These are phyloP conservation scores for Agarophyton chilense DNA, from an alignment of 23 red algal genomes.

Conservation along the genomic window DNA sequence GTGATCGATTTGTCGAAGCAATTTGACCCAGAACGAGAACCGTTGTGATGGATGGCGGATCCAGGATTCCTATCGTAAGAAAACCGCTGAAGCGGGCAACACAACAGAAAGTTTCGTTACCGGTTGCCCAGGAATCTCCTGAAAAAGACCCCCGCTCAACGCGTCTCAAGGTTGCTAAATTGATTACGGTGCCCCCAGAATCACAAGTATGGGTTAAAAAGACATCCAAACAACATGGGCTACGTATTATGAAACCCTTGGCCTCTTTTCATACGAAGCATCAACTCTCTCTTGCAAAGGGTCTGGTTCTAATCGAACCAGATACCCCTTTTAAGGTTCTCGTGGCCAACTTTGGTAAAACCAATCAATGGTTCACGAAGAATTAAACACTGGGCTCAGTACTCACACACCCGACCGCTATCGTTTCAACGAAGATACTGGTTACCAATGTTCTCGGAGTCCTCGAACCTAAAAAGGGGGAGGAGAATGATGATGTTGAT, in stretches of 20 bases:
- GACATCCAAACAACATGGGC: background rate
- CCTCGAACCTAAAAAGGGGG: too few species aligned
- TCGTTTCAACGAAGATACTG: background rate
- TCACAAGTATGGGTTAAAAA: background rate
- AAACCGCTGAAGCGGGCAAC: too few species aligned
- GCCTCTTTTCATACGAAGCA: background rate
- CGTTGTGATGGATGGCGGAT: background rate
- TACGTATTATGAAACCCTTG: background rate
- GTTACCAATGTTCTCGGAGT: background rate
- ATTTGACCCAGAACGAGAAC: background rate
- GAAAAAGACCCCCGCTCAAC: too few species aligned
- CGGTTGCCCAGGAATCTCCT: too few species aligned
- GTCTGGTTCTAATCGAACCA: too few species aligned
- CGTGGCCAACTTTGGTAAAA: too few species aligned
- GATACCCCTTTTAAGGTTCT: conserved; percentile 3
- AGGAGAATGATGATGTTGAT: background rate
- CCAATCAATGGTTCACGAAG: too few species aligned
- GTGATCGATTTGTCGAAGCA: background rate
- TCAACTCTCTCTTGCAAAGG: background rate
- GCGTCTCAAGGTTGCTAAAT: too few species aligned
- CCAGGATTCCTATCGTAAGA: background rate
- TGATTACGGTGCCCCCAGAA: too few species aligned
- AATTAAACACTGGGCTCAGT: too few species aligned
- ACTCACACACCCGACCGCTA: background rate
- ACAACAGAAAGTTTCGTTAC: too few species aligned